phyloP scores from a whole-genome alignment of 2,329 filamentous ascomycete species.

The Septoria petroselini region DNA sequence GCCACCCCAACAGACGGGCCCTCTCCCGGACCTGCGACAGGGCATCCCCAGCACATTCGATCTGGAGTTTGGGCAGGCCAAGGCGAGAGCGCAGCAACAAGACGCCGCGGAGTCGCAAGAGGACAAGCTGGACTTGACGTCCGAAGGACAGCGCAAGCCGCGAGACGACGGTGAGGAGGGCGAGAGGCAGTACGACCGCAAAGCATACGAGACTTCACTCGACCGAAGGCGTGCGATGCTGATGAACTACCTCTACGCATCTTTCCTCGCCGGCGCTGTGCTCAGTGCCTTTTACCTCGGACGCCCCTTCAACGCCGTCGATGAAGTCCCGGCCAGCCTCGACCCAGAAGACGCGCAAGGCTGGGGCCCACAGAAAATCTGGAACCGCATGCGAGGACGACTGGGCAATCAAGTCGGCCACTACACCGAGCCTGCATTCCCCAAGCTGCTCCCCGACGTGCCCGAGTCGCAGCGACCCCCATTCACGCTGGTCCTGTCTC shows the following conservation, averaged over 20 bases:
- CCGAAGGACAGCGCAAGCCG: constrained; percentile 20
- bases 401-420: constrained; percentile 75
- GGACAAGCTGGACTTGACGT: constrained; percentile 26
- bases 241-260: constrained; percentile 69
- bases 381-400: constrained; percentile 73
- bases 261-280: constrained; percentile 56
- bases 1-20: constrained; percentile 44
- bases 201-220: constrained; percentile 84
- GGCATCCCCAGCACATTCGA: constrained; percentile 90
- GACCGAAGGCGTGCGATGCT: constrained; percentile 76
- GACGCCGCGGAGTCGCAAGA: constrained; percentile 34
- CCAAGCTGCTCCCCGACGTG: constrained; percentile 81
- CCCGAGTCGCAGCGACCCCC: constrained; percentile 77
- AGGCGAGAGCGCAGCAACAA: constrained; percentile 32
- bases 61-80: constrained; percentile 61
- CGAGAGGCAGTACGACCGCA: constrained; percentile 67
- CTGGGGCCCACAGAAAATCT: constrained; percentile 73
- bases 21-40: constrained; percentile 86
- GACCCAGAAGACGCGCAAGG: constrained; percentile 69
- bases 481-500: constrained; percentile 85
- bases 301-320: constrained; percentile 76
- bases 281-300: constrained; percentile 71
- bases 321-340: constrained; percentile 59
- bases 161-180: constrained; percentile 50
- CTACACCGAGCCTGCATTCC: constrained; percentile 93